A percentile compares a stretch with the other conserved stretches of the same genome.
Conservation (phyloP, 2,329 filamentous ascomycete species). For the Cordyceps pruinosa region DNA sequence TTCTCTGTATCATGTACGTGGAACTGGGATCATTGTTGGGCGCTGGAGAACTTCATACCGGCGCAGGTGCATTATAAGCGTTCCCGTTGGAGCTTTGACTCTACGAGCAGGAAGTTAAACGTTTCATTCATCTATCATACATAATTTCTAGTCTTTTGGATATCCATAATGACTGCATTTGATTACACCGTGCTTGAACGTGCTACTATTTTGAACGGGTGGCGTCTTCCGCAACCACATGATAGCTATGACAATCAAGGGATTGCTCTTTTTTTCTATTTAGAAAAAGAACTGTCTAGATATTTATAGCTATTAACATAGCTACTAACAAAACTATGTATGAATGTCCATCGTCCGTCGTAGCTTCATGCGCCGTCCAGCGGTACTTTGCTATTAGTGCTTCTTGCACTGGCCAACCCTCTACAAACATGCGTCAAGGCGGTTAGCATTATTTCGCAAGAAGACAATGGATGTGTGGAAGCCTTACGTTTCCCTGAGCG, state of each 20-base stretch:
- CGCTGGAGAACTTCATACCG: background rate
- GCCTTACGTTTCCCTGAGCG: background rate
- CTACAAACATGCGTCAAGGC: background rate
- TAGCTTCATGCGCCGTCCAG: background rate
- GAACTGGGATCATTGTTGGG: background rate
- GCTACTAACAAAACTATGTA: background rate
- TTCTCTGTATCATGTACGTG: background rate
- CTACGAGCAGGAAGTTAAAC: background rate
- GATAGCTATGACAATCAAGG: too few species aligned
- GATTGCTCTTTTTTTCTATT: too few species aligned
- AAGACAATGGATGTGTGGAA: background rate
- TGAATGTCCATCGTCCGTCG: background rate
- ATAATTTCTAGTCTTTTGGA: constrained; percentile 10
- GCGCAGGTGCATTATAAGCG: constrained; percentile 1
- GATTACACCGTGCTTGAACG: background rate
- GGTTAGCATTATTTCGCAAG: background rate
- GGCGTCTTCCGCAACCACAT: too few species aligned
- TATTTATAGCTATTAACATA: background rate
- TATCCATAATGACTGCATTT: constrained; percentile 7
- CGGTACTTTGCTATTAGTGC: background rate
- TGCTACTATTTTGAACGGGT: background rate
- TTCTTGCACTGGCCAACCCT: background rate
- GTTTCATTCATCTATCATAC: background rate
- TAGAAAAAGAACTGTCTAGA: too few species aligned
- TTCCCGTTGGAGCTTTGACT: background rate